phyloP scores from a whole-genome alignment of 2,329 filamentous ascomycete species.

The Phialophora macrospora region DNA sequence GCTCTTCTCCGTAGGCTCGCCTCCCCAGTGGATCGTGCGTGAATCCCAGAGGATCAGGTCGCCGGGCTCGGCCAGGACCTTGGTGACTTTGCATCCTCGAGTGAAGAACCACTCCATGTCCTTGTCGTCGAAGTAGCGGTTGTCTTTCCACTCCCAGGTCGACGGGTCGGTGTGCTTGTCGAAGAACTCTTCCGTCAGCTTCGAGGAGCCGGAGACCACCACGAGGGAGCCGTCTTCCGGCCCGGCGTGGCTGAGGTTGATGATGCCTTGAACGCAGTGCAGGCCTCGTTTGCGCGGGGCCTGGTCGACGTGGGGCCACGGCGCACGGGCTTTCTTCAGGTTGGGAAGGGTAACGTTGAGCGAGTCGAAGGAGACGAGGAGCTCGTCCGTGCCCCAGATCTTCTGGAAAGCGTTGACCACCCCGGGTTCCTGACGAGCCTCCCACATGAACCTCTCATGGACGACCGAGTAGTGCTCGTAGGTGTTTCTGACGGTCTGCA shows the following conservation, averaged over 20 bases:
- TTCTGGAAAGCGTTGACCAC: slow-evolving; percentile 50
- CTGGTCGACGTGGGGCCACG: slow-evolving; percentile 56
- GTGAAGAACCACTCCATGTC: slow-evolving; percentile 53
- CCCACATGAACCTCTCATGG: slow-evolving; percentile 58
- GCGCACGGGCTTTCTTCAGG: slow-evolving; percentile 41
- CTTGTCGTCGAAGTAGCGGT: slow-evolving; percentile 51
- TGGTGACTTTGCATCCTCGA: slow-evolving; percentile 47
- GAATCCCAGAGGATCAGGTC: slow-evolving; percentile 56
- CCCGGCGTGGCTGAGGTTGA: slow-evolving; percentile 54
- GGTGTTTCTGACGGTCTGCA: slow-evolving; percentile 56
- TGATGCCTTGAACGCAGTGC: slow-evolving; percentile 49
- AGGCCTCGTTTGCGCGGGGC: slow-evolving; percentile 19
- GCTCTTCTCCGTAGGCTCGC: slow-evolving; percentile 43
- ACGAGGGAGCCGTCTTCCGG: slow-evolving; percentile 55
- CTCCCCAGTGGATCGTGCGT: slow-evolving; percentile 54
- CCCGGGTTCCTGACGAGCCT: slow-evolving; percentile 50
- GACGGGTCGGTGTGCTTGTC: slow-evolving; percentile 45
- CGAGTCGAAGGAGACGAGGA: slow-evolving; percentile 55
- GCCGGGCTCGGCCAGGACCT: slow-evolving; percentile 50
- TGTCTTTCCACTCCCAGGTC: slow-evolving; percentile 46
- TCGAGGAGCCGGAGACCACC: slow-evolving; percentile 51
- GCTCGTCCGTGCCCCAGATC: slow-evolving; percentile 46
- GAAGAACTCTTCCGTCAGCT: slow-evolving; percentile 55
- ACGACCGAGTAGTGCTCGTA: slow-evolving; percentile 54
- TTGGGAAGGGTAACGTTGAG: slow-evolving; percentile 54